Percentiles rank a stretch among this genome's conserved stretches.
phyloP scores from a whole-genome alignment of 345 rosid species.

The Pistacia integerrima region DNA sequence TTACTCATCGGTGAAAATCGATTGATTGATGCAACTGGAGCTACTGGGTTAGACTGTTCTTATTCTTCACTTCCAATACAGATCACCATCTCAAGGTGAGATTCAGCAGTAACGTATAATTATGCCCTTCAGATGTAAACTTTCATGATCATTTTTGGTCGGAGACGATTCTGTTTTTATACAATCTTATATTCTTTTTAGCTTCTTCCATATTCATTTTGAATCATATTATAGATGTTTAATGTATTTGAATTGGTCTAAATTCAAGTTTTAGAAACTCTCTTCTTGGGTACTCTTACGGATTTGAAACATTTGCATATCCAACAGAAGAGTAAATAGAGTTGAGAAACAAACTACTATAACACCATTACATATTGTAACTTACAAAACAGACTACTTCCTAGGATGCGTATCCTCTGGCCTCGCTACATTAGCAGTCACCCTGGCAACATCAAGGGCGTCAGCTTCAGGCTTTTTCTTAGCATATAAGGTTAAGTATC shows the following conservation, averaged over 20 bases:
- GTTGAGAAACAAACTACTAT: neutral
- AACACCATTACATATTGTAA: too few relatives aligned
- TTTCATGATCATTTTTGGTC: conserved; percentile 34
- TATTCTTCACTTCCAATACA: conserved; percentile 3
- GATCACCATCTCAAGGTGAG: conserved; percentile 20
- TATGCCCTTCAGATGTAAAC: conserved; percentile 41
- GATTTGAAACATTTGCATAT: too few relatives aligned
- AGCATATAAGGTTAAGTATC: conserved; percentile 46
- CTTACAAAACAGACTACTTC: conserved; percentile 25
- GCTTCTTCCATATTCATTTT: neutral
- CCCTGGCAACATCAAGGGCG: conserved; percentile 56
- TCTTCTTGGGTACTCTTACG: too few relatives aligned
- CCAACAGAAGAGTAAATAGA: neutral
- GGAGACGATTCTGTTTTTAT: conserved; percentile 18
- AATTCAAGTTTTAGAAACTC: too few relatives aligned
- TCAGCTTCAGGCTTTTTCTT: conserved; percentile 65
- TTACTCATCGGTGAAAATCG: conserved; percentile 83
- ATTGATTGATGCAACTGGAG: conserved; percentile 30
- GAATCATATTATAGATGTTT: neutral
- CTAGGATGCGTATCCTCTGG: conserved; percentile 62
- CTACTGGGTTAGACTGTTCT: neutral
- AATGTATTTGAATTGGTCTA: too few relatives aligned
- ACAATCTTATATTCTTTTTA: conserved; percentile 5
- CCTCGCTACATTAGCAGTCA: conserved; percentile 39
- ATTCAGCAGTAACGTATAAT: conserved; percentile 28